These are phyloP conservation scores for Phytophthora pinifolia DNA, from an alignment of 352 stramenopile genomes.

Conservation along the genomic window DNA sequence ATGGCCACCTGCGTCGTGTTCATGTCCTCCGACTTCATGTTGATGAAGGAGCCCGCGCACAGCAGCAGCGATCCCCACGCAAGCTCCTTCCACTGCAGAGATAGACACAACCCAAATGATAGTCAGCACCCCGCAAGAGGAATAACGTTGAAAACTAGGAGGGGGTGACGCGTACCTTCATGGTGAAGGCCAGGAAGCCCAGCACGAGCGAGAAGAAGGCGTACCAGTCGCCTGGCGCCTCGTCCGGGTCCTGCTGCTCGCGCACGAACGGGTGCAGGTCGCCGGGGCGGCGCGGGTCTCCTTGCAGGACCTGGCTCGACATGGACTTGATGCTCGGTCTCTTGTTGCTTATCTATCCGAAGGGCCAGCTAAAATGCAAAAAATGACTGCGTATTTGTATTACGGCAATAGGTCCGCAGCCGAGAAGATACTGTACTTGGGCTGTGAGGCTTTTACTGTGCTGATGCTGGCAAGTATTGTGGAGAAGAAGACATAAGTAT, in stretches of 20 bases:
- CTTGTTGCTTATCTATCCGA: slow-evolving; percentile 10
- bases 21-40: slow-evolving; percentile 55
- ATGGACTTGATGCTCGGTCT: slow-evolving; percentile 11
- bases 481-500: too few species aligned
- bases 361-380: neutral
- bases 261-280: slow-evolving; percentile 75
- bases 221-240: slow-evolving; percentile 58
- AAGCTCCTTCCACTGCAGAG: slow-evolving; percentile 57
- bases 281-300: slow-evolving; percentile 61
- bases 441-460: too few species aligned
- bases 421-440: slow-evolving; percentile 7
- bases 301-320: slow-evolving; percentile 32
- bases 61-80: slow-evolving; percentile 70
- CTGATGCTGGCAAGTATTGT: too few species aligned
- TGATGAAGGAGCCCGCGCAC: slow-evolving; percentile 63
- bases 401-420: too few species aligned
- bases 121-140: neutral
- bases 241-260: slow-evolving; percentile 40
- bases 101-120: neutral
- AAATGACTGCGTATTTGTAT: slow-evolving; percentile 12
- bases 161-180: slow-evolving; percentile 45
- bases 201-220: slow-evolving; percentile 62
- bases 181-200: slow-evolving; percentile 56
- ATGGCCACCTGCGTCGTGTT: slow-evolving; percentile 69
- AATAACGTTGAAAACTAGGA: neutral